phyloP scores from a whole-genome alignment of 2,329 filamentous ascomycete species.

The Dactylonectria estremocensis region DNA sequence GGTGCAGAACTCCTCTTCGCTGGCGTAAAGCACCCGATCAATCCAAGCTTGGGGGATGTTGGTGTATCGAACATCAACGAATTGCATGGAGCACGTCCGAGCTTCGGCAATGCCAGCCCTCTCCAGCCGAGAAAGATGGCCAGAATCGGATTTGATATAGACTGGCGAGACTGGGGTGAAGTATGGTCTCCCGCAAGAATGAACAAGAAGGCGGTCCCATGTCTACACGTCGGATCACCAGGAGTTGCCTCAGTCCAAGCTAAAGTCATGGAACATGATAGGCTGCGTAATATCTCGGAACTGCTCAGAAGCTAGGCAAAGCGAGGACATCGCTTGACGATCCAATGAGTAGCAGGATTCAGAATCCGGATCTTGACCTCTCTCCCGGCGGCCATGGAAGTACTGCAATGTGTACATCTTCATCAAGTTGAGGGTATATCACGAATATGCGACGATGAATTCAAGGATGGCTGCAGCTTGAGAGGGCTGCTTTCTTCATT shows the following conservation, averaged over 20 bases:
- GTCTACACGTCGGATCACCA: neutral
- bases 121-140: neutral
- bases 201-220: neutral
- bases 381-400: neutral
- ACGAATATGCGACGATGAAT: neutral
- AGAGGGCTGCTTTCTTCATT: neutral
- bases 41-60: conserved; percentile 6
- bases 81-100: conserved; percentile 7
- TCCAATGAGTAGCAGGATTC: conserved; percentile 14
- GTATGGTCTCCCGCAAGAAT: conserved; percentile 26
- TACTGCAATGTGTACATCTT: neutral
- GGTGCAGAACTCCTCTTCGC: neutral
- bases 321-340: conserved; percentile 16
- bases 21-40: neutral
- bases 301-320: conserved; percentile 32
- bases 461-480: neutral
- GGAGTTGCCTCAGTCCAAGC: conserved; percentile 11
- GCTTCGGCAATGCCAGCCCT: conserved; percentile 4
- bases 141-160: conserved; percentile 19
- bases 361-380: neutral
- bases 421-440: neutral
- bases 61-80: neutral
- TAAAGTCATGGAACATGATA: conserved; percentile 38
- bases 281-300: conserved; percentile 25
- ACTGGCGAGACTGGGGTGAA: conserved; percentile 25